Evolutionary conservation across 257 asterid species (phyloP).

Genomic region (Verbascum thapsus): DNA sequence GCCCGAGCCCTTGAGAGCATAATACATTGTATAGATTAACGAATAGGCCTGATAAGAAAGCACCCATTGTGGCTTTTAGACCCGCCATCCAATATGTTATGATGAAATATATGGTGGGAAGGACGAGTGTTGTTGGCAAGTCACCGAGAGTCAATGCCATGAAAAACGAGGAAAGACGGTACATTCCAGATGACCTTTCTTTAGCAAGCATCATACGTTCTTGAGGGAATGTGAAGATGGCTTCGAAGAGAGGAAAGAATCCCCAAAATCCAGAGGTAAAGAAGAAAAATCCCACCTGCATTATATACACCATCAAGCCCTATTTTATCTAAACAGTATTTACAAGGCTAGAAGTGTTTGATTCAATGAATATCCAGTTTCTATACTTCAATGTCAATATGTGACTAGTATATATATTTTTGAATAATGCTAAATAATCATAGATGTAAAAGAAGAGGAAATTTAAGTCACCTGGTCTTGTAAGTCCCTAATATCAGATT

Average conservation of each 20-base stretch:
- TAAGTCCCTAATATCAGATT: constrained; percentile 41
- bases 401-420: no score
- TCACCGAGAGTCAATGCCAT: constrained; percentile 53
- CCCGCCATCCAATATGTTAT: constrained; percentile 64
- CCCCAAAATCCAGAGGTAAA: constrained; percentile 56
- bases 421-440: neutral
- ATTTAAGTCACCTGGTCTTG: constrained; percentile 51
- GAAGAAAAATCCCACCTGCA: constrained; percentile 56
- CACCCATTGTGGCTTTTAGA: constrained; percentile 30
- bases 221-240: constrained; percentile 55
- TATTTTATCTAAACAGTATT: no score
- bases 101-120: constrained; percentile 44
- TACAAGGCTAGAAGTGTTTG: no score
- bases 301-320: no score
- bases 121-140: constrained; percentile 57
- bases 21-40: constrained; percentile 39
- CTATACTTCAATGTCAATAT: no score
- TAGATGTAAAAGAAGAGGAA: neutral
- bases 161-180: constrained; percentile 60
- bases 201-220: constrained; percentile 55
- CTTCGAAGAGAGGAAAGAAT: constrained; percentile 52
- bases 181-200: constrained; percentile 65
- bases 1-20: constrained; percentile 60
- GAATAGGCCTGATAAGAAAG: constrained; percentile 41
- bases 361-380: no score